Conservation (phyloP, 371 early-diverging fungal genomes). For the Zopfochytrium polystomum region DNA sequence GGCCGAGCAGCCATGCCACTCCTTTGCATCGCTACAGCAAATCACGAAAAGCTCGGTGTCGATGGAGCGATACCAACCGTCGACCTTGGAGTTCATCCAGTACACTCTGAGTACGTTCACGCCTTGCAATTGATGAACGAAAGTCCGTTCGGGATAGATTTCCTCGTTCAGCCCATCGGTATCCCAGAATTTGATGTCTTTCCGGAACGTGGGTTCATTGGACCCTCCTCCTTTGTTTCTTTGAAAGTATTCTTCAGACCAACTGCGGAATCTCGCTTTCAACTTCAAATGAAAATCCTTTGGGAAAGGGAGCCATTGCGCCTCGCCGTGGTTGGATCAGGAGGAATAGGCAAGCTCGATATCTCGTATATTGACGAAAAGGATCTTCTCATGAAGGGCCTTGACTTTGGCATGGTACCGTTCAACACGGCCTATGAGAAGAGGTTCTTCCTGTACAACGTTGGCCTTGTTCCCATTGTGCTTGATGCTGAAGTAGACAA, state of each 20-base stretch:
- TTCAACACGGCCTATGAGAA: constrained; percentile 50
- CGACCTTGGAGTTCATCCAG: constrained; percentile 53
- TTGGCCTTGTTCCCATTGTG: constrained; percentile 50
- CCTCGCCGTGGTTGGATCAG: constrained; percentile 41
- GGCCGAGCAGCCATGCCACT: constrained; percentile 42
- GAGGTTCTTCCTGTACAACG: constrained; percentile 46
- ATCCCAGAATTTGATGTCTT: constrained; percentile 47
- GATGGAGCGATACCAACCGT: constrained; percentile 15
- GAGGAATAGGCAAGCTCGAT: constrained; percentile 53
- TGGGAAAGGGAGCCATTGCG: constrained; percentile 51
- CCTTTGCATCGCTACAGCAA: constrained; percentile 28
- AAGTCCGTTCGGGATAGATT: constrained; percentile 53
- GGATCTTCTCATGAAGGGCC: constrained; percentile 34
- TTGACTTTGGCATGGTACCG: constrained; percentile 61
- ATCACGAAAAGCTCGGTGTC: constrained; percentile 26
- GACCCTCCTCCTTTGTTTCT: constrained; percentile 31
- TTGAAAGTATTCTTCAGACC: constrained; percentile 50
- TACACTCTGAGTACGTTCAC: constrained; percentile 37
- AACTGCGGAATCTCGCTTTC: constrained; percentile 44
- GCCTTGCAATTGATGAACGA: constrained; percentile 47
- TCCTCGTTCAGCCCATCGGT: constrained; percentile 52
- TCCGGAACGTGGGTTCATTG: constrained; percentile 53
- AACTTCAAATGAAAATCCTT: constrained; percentile 41
- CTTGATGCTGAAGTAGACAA: constrained; percentile 41
- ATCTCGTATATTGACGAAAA: constrained; percentile 42